Evolutionary conservation across 2,329 filamentous ascomycete species (phyloP).

Genomic region (Dryadomyces sulphureus): DNA sequence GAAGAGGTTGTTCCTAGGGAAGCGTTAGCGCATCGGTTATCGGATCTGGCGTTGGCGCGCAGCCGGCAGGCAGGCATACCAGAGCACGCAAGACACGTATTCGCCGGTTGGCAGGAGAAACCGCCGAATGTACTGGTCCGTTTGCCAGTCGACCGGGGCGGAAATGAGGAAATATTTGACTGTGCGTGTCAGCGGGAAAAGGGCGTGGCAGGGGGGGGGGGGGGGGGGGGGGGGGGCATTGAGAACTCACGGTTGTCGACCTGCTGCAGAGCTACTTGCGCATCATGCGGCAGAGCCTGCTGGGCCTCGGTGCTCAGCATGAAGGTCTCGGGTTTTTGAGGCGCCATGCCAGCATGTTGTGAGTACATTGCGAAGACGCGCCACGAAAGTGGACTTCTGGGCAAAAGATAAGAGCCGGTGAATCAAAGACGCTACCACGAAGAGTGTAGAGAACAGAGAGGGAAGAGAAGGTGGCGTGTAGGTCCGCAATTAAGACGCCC

Average conservation of each 20-base stretch:
- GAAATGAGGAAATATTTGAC: slow-evolving; percentile 99
- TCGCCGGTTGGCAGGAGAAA: slow-evolving; percentile 94
- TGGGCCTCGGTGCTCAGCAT: slow-evolving; percentile 96
- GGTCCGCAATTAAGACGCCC: background rate
- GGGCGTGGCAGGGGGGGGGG: slow-evolving; percentile 1
- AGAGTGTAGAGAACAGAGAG: too few relatives aligned
- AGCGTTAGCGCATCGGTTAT: too few relatives aligned
- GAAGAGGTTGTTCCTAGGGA: slow-evolving; percentile 73
- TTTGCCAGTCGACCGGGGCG: slow-evolving; percentile 92
- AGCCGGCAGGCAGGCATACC: slow-evolving; percentile 18
- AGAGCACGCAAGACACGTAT: slow-evolving; percentile 96
- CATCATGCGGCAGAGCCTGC: slow-evolving; percentile 89
- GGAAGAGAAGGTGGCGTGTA: background rate
- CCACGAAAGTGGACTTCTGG: slow-evolving; percentile 1
- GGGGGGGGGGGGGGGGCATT: too few relatives aligned
- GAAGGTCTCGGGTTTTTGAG: slow-evolving; percentile 96
- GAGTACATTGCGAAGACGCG: slow-evolving; percentile 49
- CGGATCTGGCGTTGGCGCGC: background rate
- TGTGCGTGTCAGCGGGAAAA: slow-evolving; percentile 23
- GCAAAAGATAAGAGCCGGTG: background rate
- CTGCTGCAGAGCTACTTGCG: slow-evolving; percentile 92
- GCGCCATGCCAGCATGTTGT: slow-evolving; percentile 75
- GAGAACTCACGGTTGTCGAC: slow-evolving; percentile 86
- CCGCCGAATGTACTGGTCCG: slow-evolving; percentile 89
- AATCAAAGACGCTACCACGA: background rate